A percentile compares a stretch with the other conserved stretches of the same genome.
These are phyloP conservation scores for Massariosphaeria phaeospora DNA, from an alignment of 495 filamentous ascomycete species.

Conservation along the genomic window DNA sequence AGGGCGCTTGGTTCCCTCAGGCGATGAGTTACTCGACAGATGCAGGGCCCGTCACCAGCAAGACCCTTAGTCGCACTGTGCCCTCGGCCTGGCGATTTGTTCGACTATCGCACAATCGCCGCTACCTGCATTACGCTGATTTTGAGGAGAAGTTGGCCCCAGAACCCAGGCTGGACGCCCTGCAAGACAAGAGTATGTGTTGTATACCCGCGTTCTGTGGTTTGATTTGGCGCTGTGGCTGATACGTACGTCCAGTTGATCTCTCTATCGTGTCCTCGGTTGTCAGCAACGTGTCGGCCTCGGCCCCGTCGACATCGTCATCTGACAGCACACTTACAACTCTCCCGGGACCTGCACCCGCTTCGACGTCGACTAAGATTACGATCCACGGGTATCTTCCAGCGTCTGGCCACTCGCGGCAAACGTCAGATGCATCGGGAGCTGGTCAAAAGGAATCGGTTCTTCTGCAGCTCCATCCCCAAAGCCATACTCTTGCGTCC, in stretches of 20 bases:
- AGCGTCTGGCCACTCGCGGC: conserved; percentile 25
- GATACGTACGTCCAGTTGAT: conserved; percentile 55
- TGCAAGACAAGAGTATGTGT: conserved; percentile 69
- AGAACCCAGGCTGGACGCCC: conserved; percentile 66
- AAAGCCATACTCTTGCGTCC: conserved; percentile 75
- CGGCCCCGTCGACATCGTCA: conserved; percentile 48
- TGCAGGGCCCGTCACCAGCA: conserved; percentile 36
- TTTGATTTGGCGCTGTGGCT: conserved; percentile 16
- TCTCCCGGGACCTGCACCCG: conserved; percentile 35
- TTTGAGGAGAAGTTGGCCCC: conserved; percentile 61
- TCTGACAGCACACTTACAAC: conserved; percentile 40
- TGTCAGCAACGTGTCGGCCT: conserved; percentile 82
- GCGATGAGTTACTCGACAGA: conserved; percentile 42
- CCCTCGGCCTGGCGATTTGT: conserved; percentile 67
- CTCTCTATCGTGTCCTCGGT: conserved; percentile 86
- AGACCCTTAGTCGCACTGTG: conserved; percentile 41
- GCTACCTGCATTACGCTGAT: conserved; percentile 87
- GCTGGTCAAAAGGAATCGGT: conserved; percentile 48
- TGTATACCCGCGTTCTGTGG: background rate
- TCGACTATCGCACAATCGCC: conserved; percentile 83
- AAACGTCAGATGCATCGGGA: conserved; percentile 36
- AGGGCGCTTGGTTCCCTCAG: conserved; percentile 86
- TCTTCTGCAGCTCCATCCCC: conserved; percentile 75
- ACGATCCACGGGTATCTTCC: conserved; percentile 73
- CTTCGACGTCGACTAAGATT: conserved; percentile 67